Percentiles rank a stretch among this genome's conserved stretches.
phyloP scores from a whole-genome alignment of 1,284 basidiomycete species.

The Vanrija pseudolonga region DNA sequence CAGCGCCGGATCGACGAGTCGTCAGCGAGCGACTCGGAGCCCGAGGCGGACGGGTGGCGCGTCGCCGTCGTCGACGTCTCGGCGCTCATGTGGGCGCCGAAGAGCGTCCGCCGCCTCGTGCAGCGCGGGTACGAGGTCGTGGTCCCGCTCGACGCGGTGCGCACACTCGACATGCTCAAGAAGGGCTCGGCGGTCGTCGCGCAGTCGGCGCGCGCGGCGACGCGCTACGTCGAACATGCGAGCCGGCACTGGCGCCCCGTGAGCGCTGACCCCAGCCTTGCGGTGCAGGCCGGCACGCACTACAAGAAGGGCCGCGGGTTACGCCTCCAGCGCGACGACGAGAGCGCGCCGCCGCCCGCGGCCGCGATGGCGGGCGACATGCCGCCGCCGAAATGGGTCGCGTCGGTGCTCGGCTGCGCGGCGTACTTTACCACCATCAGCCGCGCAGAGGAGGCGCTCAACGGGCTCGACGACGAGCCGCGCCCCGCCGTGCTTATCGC shows the following conservation, averaged over 20 bases:
- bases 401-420: conserved; percentile 34
- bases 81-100: conserved; percentile 76
- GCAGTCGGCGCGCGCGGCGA: conserved; percentile 59
- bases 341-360: conserved; percentile 9
- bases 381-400: conserved; percentile 35
- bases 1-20: conserved; percentile 9
- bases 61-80: conserved; percentile 75
- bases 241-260: conserved; percentile 31
- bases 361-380: conserved; percentile 10
- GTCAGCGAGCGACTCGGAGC: conserved; percentile 2
- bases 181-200: conserved; percentile 76
- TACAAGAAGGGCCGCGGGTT: conserved; percentile 37
- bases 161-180: conserved; percentile 89
- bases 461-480: conserved; percentile 13
- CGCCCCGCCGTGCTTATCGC: conserved; percentile 32
- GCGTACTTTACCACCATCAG: conserved; percentile 30
- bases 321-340: conserved; percentile 33
- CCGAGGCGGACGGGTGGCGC: conserved; percentile 10
- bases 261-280: conserved; percentile 26
- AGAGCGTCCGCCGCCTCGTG: conserved; percentile 73
- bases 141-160: conserved; percentile 82
- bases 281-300: conserved; percentile 27
- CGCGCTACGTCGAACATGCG: conserved; percentile 48
- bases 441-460: conserved; percentile 13
- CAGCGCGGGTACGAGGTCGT: conserved; percentile 64